Evolutionary conservation across 2,329 filamentous ascomycete species (phyloP).

Genomic region (Colletotrichum echinochloae): DNA sequence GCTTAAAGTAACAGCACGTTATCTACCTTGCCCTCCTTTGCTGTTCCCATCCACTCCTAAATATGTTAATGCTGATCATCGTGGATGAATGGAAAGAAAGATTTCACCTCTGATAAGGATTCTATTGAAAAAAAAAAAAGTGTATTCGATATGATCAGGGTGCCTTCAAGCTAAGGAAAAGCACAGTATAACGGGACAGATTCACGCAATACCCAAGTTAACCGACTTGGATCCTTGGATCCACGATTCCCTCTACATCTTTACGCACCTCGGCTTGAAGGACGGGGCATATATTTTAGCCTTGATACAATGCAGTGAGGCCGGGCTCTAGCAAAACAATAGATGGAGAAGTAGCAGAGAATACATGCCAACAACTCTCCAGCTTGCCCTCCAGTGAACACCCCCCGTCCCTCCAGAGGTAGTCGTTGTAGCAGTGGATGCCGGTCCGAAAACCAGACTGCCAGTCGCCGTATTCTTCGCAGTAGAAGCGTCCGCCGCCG

Average conservation of each 20-base stretch:
- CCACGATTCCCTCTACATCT: accelerated
- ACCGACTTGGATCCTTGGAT: no score
- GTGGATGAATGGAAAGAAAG: no score
- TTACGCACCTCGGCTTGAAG: neutral
- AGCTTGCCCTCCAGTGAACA: neutral
- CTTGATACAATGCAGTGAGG: neutral
- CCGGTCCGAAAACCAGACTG: neutral
- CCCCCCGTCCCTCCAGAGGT: neutral
- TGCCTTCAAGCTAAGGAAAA: no score
- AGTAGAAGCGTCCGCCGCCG: neutral
- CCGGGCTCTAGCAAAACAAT: neutral
- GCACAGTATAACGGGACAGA: no score
- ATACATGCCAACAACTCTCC: neutral
- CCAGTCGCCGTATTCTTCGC: neutral
- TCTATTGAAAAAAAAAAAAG: no score
- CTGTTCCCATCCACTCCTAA: neutral
- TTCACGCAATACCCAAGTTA: no score
- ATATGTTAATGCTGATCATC: neutral
- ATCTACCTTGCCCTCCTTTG: no score
- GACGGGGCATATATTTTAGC: neutral
- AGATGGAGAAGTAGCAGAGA: neutral
- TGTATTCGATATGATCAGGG: no score
- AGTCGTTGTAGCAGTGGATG: neutral
- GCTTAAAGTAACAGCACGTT: no score
- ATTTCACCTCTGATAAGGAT: no score